A percentile compares a stretch with the other conserved stretches of the same genome.
Conservation (phyloP, 202 grass and related monocot genomes). For the Zoysia matrella region DNA sequence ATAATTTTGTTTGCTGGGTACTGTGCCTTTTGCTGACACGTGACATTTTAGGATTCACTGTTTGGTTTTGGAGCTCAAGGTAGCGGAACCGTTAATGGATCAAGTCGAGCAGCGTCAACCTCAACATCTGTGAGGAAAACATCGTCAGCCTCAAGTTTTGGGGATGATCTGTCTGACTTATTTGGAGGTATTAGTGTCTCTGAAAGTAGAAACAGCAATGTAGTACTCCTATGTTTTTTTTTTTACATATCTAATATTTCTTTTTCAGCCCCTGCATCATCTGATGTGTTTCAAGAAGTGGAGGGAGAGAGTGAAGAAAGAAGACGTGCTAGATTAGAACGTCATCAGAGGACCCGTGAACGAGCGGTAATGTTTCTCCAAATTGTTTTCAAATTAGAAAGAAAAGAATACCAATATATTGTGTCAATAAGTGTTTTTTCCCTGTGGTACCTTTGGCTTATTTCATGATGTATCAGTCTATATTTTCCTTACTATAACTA, state of each 20-base stretch:
- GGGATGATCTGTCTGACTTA: constrained; percentile 79
- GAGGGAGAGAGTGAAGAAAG: constrained; percentile 94
- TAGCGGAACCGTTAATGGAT: constrained; percentile 57
- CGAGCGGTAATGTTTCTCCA: constrained; percentile 69
- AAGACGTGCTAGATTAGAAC: constrained; percentile 84
- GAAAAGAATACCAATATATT: constrained; percentile 9
- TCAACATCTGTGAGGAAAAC: constrained; percentile 60
- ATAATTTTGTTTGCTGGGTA: neutral
- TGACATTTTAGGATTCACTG: constrained; percentile 67
- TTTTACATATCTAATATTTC: constrained; percentile 6
- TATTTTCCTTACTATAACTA: constrained; percentile 10
- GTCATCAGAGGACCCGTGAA: constrained; percentile 77
- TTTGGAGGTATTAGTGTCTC: constrained; percentile 65
- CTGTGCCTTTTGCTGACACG: constrained; percentile 40
- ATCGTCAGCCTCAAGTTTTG: constrained; percentile 68
- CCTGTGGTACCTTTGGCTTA: neutral
- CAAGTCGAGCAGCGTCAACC: constrained; percentile 58
- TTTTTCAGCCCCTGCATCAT: constrained; percentile 66
- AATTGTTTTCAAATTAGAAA: constrained; percentile 9
- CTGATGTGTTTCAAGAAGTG: constrained; percentile 90
- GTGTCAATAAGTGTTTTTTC: neutral
- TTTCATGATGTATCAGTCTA: constrained; percentile 20
- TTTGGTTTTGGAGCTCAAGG: constrained; percentile 73
- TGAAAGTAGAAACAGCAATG: constrained; percentile 1
- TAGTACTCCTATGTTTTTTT: neutral